These are phyloP conservation scores for Articulospora tetracladia DNA, from an alignment of 495 filamentous ascomycete genomes.

Conservation along the genomic window DNA sequence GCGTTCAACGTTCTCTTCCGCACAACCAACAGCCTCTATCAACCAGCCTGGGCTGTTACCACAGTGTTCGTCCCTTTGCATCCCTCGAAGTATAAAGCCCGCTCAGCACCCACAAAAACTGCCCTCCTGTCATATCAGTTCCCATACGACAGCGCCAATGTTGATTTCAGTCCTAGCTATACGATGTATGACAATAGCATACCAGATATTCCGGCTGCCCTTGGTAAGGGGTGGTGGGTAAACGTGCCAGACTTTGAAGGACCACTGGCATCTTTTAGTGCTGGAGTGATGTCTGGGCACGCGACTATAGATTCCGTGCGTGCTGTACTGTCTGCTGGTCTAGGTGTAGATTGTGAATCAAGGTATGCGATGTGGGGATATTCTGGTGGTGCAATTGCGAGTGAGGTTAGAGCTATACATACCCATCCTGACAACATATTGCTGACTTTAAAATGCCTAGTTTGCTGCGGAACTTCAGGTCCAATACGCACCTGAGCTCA, in stretches of 20 bases:
- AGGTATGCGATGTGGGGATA: constrained; percentile 48
- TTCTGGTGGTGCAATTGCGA: constrained; percentile 51
- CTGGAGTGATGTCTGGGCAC: constrained; percentile 38
- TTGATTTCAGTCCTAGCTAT: constrained; percentile 14
- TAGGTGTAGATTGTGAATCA: constrained; percentile 24
- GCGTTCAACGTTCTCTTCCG: constrained; percentile 50
- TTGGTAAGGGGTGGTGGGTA: constrained; percentile 42
- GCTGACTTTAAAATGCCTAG: background rate
- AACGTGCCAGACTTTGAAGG: constrained; percentile 47
- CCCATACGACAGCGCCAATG: constrained; percentile 33
- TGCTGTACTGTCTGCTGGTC: constrained; percentile 35
- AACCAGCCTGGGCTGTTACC: constrained; percentile 44
- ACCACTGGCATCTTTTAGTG: constrained; percentile 36
- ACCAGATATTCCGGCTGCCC: constrained; percentile 29
- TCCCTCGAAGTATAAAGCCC: background rate
- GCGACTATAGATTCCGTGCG: constrained; percentile 44
- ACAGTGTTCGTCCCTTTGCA: constrained; percentile 42
- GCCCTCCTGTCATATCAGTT: constrained; percentile 44
- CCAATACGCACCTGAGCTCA: constrained; percentile 51
- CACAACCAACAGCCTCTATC: constrained; percentile 39
- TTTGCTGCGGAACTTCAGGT: constrained; percentile 31
- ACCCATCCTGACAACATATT: background rate
- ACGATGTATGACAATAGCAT: constrained; percentile 27
- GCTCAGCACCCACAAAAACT: constrained; percentile 9
- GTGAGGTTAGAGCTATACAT: constrained; percentile 39